Conservation (phyloP, 352 stramenopile genomes). For the Phytophthora melonis region DNA sequence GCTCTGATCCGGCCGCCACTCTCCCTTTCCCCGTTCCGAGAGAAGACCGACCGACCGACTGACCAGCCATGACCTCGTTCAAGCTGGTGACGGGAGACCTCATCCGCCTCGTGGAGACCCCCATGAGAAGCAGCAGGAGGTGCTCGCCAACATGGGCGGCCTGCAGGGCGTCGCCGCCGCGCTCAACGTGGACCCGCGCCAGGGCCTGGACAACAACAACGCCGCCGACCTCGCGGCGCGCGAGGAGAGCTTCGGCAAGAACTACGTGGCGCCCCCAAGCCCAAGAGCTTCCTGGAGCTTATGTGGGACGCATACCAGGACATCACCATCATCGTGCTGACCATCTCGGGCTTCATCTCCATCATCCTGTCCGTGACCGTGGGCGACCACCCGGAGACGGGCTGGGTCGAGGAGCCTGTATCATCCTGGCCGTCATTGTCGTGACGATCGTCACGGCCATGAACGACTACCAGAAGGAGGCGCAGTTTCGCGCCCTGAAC, state of each 20-base stretch:
- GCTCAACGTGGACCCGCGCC: slow-evolving; percentile 53
- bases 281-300: slow-evolving; percentile 76
- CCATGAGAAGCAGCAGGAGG: slow-evolving; percentile 58
- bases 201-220: slow-evolving; percentile 60
- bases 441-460: slow-evolving; percentile 88
- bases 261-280: slow-evolving; percentile 63
- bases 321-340: slow-evolving; percentile 91
- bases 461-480: slow-evolving; percentile 93
- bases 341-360: slow-evolving; percentile 83
- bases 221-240: slow-evolving; percentile 44
- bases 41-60: not conserved
- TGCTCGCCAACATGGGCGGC: slow-evolving; percentile 53
- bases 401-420: slow-evolving; percentile 92
- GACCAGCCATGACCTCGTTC: slow-evolving; percentile 44
- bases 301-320: slow-evolving; percentile 93
- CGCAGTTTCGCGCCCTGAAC: slow-evolving; percentile 89
- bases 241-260: slow-evolving; percentile 64
- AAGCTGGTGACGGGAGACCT: slow-evolving; percentile 65
- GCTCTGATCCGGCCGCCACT: slow-evolving; percentile 8
- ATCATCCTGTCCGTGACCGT: slow-evolving; percentile 73
- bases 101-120: slow-evolving; percentile 72
- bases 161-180: slow-evolving; percentile 57
- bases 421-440: slow-evolving; percentile 90
- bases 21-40: not conserved
- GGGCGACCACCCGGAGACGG: slow-evolving; percentile 61